phyloP scores from a whole-genome alignment of 768 basidiomycete genomes.

The Chalciporus sphaerocephalus region DNA sequence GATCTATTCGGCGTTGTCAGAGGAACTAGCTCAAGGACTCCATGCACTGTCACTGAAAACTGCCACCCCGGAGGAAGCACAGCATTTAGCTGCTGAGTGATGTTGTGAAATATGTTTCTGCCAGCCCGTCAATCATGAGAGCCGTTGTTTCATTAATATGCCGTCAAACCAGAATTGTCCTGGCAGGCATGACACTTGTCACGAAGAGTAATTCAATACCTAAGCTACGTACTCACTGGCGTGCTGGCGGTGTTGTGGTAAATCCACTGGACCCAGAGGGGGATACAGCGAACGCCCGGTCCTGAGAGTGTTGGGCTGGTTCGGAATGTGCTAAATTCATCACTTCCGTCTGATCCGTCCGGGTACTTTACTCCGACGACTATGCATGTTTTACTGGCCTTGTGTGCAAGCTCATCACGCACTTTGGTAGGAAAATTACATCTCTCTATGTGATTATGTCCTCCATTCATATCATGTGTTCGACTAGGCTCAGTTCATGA shows the following conservation, averaged over 20 bases:
- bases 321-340: conserved; percentile 10
- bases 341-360: conserved; percentile 29
- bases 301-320: not conserved
- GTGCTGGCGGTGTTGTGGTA: conserved; percentile 15
- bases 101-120: conserved; percentile 18
- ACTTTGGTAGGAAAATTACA: conserved; percentile 20
- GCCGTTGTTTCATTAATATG: conserved; percentile 28
- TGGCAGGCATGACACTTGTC: conserved; percentile 15
- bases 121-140: conserved; percentile 30
- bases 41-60: conserved; percentile 77
- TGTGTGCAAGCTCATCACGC: conserved; percentile 14
- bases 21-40: conserved; percentile 65
- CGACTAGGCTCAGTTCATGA: conserved; percentile 5
- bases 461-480: conserved; percentile 11
- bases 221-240: not conserved
- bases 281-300: no score
- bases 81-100: conserved; percentile 22
- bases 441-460: conserved; percentile 12
- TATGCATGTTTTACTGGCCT: conserved; percentile 7
- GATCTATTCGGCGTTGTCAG: conserved; percentile 66
- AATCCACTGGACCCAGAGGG: no score
- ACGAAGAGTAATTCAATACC: conserved; percentile 11
- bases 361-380: conserved; percentile 17
- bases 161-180: conserved; percentile 17
- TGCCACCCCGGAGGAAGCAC: conserved; percentile 55